These are phyloP conservation scores for Aspergillus melleus DNA, from an alignment of 2,329 filamentous ascomycete genomes.

Conservation along the genomic window DNA sequence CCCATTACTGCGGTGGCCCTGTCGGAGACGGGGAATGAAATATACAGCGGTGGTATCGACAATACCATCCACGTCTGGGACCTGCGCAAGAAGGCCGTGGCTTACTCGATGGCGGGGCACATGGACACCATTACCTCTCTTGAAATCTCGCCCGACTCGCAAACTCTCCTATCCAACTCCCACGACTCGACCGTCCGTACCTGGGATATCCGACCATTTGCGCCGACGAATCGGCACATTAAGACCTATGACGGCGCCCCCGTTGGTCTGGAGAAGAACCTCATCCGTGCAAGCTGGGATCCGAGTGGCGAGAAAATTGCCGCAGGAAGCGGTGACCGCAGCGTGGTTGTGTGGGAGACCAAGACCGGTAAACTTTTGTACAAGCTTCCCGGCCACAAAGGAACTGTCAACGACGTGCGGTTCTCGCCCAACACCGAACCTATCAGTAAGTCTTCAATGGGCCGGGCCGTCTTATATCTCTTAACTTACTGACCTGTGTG, in stretches of 20 bases:
- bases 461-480: neutral
- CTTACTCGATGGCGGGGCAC: constrained; percentile 86
- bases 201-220: constrained; percentile 96
- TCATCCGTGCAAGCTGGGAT: constrained; percentile 90
- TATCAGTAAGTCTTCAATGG: constrained; percentile 66
- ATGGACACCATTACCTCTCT: constrained; percentile 90
- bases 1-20: constrained; percentile 88
- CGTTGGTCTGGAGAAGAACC: constrained; percentile 83
- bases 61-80: constrained; percentile 99
- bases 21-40: constrained; percentile 91
- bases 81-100: constrained; percentile 82
- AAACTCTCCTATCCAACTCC: constrained; percentile 84
- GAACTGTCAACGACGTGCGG: constrained; percentile 90
- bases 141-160: constrained; percentile 87
- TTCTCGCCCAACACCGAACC: constrained; percentile 84
- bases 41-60: constrained; percentile 93
- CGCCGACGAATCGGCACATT: constrained; percentile 80
- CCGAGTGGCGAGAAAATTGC: constrained; percentile 80
- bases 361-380: constrained; percentile 88
- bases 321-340: constrained; percentile 86
- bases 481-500: constrained; percentile 7
- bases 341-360: constrained; percentile 85
- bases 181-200: constrained; percentile 93
- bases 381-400: constrained; percentile 93
- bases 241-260: constrained; percentile 91